Conservation (phyloP, 2,329 filamentous ascomycete species). For the Phyllosticta citribraziliensis region DNA sequence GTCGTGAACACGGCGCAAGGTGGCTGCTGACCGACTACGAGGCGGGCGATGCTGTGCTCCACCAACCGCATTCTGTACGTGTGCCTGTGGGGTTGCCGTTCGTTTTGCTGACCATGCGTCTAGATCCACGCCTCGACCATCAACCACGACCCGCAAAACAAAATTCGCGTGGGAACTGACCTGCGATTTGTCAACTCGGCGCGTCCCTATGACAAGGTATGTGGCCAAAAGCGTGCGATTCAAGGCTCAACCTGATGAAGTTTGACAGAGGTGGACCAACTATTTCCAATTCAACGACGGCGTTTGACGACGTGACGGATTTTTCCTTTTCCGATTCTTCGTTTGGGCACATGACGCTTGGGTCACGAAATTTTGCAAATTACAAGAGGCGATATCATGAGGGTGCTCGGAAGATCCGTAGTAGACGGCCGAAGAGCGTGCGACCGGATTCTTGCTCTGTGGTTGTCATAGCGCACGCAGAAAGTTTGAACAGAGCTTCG, state of each 20-base stretch:
- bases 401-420: too few relatives aligned
- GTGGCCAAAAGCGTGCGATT: not conserved
- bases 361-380: too few relatives aligned
- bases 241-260: not conserved
- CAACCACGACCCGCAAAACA: slow-evolving; percentile 42
- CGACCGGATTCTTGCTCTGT: too few relatives aligned
- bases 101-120: slow-evolving; percentile 9
- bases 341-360: too few relatives aligned
- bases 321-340: too few relatives aligned
- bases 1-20: slow-evolving; percentile 16
- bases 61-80: slow-evolving; percentile 30
- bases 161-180: slow-evolving; percentile 48
- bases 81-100: too few relatives aligned
- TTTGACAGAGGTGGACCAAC: not conserved
- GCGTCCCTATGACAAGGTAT: slow-evolving; percentile 37
- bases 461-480: too few relatives aligned
- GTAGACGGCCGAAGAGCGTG: too few relatives aligned
- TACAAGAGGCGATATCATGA: too few relatives aligned
- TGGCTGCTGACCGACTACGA: slow-evolving; percentile 43
- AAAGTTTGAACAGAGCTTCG: too few relatives aligned
- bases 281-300: not conserved
- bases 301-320: not conserved
- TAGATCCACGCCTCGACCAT: slow-evolving; percentile 41
- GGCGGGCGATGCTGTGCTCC: slow-evolving; percentile 39
- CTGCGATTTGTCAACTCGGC: slow-evolving; percentile 46